These are phyloP conservation scores for Solanum medicagineum DNA, from an alignment of 257 asterid genomes.

Conservation along the genomic window DNA sequence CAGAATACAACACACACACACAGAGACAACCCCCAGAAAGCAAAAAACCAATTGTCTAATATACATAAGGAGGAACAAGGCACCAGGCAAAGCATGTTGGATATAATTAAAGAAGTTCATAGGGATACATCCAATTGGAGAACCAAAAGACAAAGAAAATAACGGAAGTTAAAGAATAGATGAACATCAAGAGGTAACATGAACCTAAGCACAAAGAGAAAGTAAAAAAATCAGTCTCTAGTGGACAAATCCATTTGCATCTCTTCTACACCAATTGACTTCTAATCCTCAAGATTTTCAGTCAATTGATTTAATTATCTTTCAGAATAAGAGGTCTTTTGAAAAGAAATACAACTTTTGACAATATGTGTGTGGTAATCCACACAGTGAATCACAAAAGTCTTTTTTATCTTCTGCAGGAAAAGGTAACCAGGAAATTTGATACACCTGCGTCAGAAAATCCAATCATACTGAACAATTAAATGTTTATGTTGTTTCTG, in stretches of 20 bases:
- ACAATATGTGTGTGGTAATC: background rate
- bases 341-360: no score
- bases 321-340: background rate
- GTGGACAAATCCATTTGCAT: background rate
- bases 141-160: background rate
- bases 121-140: background rate
- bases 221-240: background rate
- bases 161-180: background rate
- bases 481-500: background rate
- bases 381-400: background rate
- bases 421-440: background rate
- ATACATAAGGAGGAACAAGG: background rate
- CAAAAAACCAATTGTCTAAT: background rate
- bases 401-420: background rate
- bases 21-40: background rate
- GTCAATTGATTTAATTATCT: background rate
- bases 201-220: background rate
- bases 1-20: background rate
- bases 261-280: background rate
- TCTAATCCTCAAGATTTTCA: background rate
- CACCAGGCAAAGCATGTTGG: background rate
- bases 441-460: background rate
- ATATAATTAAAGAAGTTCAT: background rate
- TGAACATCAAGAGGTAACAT: background rate
- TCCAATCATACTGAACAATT: background rate